Base-by-base conservation (phyloP, 495 filamentous ascomycete species). In the Aspergillus indologenus region DNA sequence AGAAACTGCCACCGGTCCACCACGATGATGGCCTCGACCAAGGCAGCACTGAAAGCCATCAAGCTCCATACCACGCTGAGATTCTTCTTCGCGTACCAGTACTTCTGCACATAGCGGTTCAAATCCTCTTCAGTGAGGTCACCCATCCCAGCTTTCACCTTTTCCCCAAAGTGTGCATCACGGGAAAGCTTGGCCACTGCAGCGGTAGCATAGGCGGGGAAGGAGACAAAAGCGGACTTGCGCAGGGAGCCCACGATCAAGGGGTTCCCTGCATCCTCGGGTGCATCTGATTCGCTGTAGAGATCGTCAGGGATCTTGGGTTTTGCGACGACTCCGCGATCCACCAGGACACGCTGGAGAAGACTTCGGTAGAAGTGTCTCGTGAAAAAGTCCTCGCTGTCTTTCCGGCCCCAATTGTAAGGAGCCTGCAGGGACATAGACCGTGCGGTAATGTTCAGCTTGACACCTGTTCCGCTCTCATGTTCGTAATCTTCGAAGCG, bases 371-470 rank as follows among this genome's bases (percentile, higher is more conserved):
- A 98, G 73, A 92, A 96, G 67, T 98, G 94, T 5, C 94, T 82
- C 1, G 87, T 94, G 75, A 98, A 97, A 75, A 97, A 98, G 2
- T 74, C 75, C 26, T 91, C 89, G 69, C 89, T 94, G 46, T 95
- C 90, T 20, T 79, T 77, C 15, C 75, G 71, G 9, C 87, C 90
- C 94, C 94, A 98, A 69, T 98, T 98, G 24, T 87, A 80, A 0
- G 93, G 92, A 1, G 94, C 94, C 75, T 98, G 94, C 15, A 93
- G 89, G 31, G 91, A 92, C 94, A 97, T 96, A 83, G 95, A 94
- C 23, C 95, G 82, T 0, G 94, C 91, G 0, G 94, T 98, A 66
- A 98, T 96, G 68, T 98, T 98, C 57, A 98, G 79, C 23, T 89
- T 81, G 48, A 96, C 76, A 18, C 91, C 92, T 29, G 74, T 71